Evolutionary conservation across 176 grass and related monocot genomes (phyloP), one percentile per base, ranked within the genome.

Genomic region (Lolium rigidum): DNA sequence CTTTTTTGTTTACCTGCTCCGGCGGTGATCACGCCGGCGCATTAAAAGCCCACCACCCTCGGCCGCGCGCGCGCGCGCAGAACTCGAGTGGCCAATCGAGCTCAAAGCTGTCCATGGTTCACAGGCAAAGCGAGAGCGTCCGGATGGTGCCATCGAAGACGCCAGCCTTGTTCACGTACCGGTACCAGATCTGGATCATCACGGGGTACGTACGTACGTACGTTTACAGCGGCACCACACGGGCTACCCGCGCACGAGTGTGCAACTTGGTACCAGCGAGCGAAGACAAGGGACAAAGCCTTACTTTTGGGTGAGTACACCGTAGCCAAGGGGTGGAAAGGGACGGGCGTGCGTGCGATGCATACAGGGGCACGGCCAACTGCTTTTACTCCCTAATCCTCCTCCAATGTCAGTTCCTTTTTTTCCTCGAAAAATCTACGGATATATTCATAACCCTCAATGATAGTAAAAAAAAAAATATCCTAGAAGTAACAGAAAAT

Each of bases 21-120:
- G 52, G 85, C 80, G 76, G 80, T 83, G 77, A 47, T 28, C 70
- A 60, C 86, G 86, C 82, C 82, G 82, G 76, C 31, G 90, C 86
- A 85, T 82, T 85, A 8, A 84, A 80, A 62, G 31, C 17, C n/a
- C 48, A 7, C 21, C 48, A 50, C 48, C 48, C 10, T 8, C 46
- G 46, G 8, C 46, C 8, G 46, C 46, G 46, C 46, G n/a, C n/a
- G 46, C n/a, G n/a, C 46, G 46, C 46, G 9, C 8, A 47, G 46
- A 47, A 47, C 46, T 47, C 76, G 14, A 78, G 7, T 43, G 57
- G n/a, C 2, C 26, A 2, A 38, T 17, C 0, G 15, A 68, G 16
- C 59, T 46, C 73, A 67, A 67, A 85, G 74, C 74, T 68, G 48
- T 25, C 68, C 38, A 18, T 20, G 35, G 49, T 26, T 83, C 89